Percentiles rank a stretch among this genome's conserved stretches.
phyloP scores from a whole-genome alignment of 306 rosid genomes.

The Echinosophora koreensis region DNA sequence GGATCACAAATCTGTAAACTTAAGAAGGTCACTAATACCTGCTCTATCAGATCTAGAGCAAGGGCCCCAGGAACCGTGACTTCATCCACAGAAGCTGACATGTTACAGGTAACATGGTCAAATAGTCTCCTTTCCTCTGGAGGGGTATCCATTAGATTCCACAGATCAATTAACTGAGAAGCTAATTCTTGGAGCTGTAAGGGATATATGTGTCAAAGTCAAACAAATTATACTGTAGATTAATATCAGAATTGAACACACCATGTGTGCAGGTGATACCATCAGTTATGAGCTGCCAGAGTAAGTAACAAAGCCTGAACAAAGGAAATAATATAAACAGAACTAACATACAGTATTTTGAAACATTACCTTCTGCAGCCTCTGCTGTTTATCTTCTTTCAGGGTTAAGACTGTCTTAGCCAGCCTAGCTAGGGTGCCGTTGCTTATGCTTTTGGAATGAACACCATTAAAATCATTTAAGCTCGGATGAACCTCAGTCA shows the following conservation, averaged over 20 bases:
- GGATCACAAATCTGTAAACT: slow-evolving; percentile 10
- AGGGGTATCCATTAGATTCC: slow-evolving; percentile 98
- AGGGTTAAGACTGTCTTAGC: slow-evolving; percentile 76
- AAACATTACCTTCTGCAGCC: slow-evolving; percentile 69
- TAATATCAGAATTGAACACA: neutral
- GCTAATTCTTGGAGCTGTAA: slow-evolving; percentile 93
- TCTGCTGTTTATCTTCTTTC: slow-evolving; percentile 78
- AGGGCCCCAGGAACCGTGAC: slow-evolving; percentile 92
- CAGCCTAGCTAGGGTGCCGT: slow-evolving; percentile 77
- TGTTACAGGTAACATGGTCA: slow-evolving; percentile 90
- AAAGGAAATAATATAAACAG: slow-evolving; percentile 27
- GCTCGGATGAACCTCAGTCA: slow-evolving; percentile 95
- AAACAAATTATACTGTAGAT: neutral
- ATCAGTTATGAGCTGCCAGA: slow-evolving; percentile 5
- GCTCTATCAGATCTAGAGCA: slow-evolving; percentile 84
- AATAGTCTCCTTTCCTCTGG: slow-evolving; percentile 78
- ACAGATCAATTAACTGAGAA: slow-evolving; percentile 83
- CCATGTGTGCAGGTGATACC: slow-evolving; percentile 1
- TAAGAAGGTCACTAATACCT: slow-evolving; percentile 53
- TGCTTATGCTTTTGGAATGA: slow-evolving; percentile 92
- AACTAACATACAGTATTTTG: slow-evolving; percentile 19
- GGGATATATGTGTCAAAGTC: slow-evolving; percentile 38
- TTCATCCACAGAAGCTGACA: slow-evolving; percentile 85
- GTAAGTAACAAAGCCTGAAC: slow-evolving; percentile 12
- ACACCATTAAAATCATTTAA: slow-evolving; percentile 79